These are phyloP conservation scores for Podila epigama DNA, from an alignment of 192 early-diverging fungal genomes.

Conservation along the genomic window DNA sequence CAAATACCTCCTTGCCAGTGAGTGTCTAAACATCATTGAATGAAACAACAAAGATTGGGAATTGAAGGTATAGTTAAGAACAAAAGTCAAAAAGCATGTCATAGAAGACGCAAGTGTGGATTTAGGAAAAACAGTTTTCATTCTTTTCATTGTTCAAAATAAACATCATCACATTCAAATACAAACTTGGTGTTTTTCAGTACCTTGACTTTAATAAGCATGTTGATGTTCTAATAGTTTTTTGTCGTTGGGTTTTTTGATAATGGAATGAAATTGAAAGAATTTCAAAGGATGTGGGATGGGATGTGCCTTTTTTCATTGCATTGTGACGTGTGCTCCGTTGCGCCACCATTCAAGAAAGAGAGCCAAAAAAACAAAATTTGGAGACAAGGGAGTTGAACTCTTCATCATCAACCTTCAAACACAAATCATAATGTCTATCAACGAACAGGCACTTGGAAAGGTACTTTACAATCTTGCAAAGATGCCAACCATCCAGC, in stretches of 20 bases:
- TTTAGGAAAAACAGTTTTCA: background rate
- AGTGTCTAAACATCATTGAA: constrained; percentile 68
- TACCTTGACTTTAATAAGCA: constrained; percentile 87
- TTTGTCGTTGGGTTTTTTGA: background rate
- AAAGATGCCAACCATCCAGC: background rate
- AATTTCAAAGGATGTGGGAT: background rate
- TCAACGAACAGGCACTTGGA: constrained; percentile 47
- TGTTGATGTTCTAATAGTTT: constrained; percentile 24
- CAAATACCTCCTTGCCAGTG: constrained; percentile 87
- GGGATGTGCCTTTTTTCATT: background rate
- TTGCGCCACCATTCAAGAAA: background rate
- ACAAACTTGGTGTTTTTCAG: no score
- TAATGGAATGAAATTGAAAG: background rate
- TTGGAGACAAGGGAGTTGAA: background rate
- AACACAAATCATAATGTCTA: constrained; percentile 23
- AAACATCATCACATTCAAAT: no score
- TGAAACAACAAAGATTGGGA: background rate
- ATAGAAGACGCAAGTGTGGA: background rate
- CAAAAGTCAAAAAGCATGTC: background rate
- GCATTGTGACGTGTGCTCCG: constrained; percentile 20
- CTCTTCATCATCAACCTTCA: background rate
- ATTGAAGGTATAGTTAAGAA: no score
- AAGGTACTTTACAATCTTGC: constrained; percentile 13
- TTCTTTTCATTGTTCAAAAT: no score
- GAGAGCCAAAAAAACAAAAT: background rate